These are phyloP conservation scores for Coemansia furcata DNA, from an alignment of 192 early-diverging fungal species.

Conservation along the genomic window DNA sequence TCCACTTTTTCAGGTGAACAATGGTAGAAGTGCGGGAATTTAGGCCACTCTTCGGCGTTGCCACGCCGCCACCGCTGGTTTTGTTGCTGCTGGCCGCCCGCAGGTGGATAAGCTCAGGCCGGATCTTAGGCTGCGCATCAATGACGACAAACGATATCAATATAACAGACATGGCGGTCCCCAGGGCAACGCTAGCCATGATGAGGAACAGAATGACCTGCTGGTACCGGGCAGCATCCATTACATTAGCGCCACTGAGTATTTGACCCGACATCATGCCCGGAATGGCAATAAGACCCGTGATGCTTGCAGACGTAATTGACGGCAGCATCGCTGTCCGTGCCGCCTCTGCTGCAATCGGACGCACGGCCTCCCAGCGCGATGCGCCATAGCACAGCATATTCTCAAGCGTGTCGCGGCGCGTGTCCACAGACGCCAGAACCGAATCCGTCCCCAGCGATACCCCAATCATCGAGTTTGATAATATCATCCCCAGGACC, in stretches of 20 bases:
- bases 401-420: conserved; percentile 51
- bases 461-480: conserved; percentile 74
- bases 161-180: conserved; percentile 47
- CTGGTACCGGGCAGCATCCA: conserved; percentile 78
- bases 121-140: conserved; percentile 30
- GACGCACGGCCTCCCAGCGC: conserved; percentile 80
- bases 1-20: conserved; percentile 35
- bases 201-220: conserved; percentile 89
- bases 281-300: conserved; percentile 84
- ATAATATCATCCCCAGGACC: conserved; percentile 81
- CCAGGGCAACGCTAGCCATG: conserved; percentile 65
- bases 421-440: conserved; percentile 57
- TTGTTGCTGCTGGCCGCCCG: not conserved
- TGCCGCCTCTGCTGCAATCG: conserved; percentile 70
- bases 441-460: conserved; percentile 63
- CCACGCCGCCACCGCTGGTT: not conserved
- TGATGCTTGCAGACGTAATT: conserved; percentile 75
- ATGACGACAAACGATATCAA: conserved; percentile 34
- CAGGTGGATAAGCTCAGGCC: conserved; percentile 22
- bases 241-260: conserved; percentile 74
- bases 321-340: conserved; percentile 76
- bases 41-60: not conserved
- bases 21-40: conserved; percentile 20
- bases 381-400: conserved; percentile 76
- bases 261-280: conserved; percentile 91